A percentile compares a stretch with the other conserved stretches of the same genome.
Conservation (phyloP, 2,329 filamentous ascomycete species). For the Sclerotinia glacialis region DNA sequence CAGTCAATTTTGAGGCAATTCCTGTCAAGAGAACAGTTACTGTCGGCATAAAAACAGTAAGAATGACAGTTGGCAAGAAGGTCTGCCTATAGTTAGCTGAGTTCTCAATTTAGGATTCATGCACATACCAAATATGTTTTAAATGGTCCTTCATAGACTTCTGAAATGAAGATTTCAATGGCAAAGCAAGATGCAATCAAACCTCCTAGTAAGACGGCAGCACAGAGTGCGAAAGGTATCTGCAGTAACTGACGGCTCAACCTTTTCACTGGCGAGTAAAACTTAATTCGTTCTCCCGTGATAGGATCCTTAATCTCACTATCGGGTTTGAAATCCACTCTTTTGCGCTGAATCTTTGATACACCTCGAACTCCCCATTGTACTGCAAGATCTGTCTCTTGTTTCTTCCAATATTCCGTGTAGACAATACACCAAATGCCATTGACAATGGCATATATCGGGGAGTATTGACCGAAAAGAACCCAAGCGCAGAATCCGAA, state of each 20-base stretch:
- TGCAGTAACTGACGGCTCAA: slow-evolving; percentile 62
- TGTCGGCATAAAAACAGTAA: slow-evolving; percentile 78
- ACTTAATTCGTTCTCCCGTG: slow-evolving; percentile 59
- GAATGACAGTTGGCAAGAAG: slow-evolving; percentile 82
- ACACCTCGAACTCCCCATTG: slow-evolving; percentile 88
- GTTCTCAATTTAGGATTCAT: slow-evolving; percentile 11
- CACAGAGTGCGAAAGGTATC: slow-evolving; percentile 73
- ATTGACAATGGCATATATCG: slow-evolving; percentile 73
- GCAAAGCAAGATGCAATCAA: slow-evolving; percentile 85
- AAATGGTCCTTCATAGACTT: slow-evolving; percentile 86
- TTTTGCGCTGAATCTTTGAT: slow-evolving; percentile 73
- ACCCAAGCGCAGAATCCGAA: slow-evolving; percentile 77
- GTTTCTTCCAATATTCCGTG: slow-evolving; percentile 94
- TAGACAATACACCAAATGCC: slow-evolving; percentile 87
- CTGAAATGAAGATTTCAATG: slow-evolving; percentile 92
- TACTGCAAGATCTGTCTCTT: slow-evolving; percentile 80
- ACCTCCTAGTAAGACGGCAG: slow-evolving; percentile 68
- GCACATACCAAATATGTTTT: slow-evolving; percentile 73
- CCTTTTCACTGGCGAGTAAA: slow-evolving; percentile 62
- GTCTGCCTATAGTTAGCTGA: slow-evolving; percentile 49
- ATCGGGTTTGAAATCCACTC: slow-evolving; percentile 77
- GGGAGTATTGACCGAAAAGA: slow-evolving; percentile 80
- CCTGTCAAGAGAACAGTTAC: slow-evolving; percentile 72
- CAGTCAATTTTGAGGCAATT: slow-evolving; percentile 73
- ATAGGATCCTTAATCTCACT: slow-evolving; percentile 73